These are phyloP conservation scores for Hericium alpestre DNA, from an alignment of 768 basidiomycete species.

Conservation along the genomic window DNA sequence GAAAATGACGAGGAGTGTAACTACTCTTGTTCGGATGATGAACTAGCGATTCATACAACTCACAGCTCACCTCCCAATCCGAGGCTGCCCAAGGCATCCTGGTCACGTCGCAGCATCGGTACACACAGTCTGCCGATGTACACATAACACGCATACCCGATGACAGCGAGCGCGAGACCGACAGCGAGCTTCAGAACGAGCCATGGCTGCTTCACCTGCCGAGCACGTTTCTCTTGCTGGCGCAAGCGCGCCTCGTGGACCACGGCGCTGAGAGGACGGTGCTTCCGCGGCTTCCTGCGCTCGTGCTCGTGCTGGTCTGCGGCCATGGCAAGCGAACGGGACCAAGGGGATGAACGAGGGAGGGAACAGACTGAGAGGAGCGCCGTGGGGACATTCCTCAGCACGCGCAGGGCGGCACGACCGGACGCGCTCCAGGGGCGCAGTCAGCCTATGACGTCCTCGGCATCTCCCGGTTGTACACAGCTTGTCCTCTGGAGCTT, in stretches of 20 bases:
- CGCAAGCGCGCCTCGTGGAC: conserved; percentile 2
- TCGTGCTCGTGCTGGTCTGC: background rate
- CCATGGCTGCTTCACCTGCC: conserved; percentile 52
- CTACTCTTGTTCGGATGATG: conserved; percentile 25
- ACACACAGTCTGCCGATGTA: conserved; percentile 65
- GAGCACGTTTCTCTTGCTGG: conserved; percentile 16
- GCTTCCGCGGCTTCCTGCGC: background rate
- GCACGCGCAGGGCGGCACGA: background rate
- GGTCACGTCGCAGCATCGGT: conserved; percentile 48
- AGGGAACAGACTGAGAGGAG: background rate
- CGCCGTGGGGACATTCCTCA: background rate
- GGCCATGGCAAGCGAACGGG: background rate
- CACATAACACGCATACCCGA: conserved; percentile 66
- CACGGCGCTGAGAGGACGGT: background rate
- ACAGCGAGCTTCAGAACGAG: conserved; percentile 60
- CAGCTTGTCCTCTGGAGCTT: background rate
- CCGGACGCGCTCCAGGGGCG: background rate
- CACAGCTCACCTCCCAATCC: conserved; percentile 55
- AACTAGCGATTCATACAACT: background rate
- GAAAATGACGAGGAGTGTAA: conserved; percentile 57
- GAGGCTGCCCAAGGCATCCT: conserved; percentile 34
- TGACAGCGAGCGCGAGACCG: conserved; percentile 44
- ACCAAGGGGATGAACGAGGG: background rate
- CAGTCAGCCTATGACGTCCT: background rate
- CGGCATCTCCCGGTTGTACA: background rate